Evolutionary conservation across 306 rosid genomes (phyloP).

Genomic region (Dalbergia cultrata): DNA sequence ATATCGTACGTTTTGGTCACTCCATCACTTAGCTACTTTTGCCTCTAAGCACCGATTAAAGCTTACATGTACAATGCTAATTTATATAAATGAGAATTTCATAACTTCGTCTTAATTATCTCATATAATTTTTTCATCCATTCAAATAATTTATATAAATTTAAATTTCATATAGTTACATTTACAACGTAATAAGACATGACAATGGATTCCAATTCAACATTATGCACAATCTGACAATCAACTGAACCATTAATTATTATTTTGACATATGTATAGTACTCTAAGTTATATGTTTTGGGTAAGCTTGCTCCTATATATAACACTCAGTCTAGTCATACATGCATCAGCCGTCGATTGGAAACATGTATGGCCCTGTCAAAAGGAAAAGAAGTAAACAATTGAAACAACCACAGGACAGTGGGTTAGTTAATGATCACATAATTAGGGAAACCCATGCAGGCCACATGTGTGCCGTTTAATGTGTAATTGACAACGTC

Average conservation of each 20-base stretch:
- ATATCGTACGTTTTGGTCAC: constrained; percentile 26
- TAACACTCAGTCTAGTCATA: neutral
- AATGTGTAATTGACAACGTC: constrained; percentile 25
- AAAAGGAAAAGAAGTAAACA: neutral
- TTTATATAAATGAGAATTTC: too few relatives aligned
- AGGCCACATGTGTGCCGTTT: constrained; percentile 38
- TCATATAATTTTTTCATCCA: too few relatives aligned
- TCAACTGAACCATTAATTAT: neutral
- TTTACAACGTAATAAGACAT: neutral
- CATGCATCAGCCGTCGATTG: neutral
- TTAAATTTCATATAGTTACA: neutral
- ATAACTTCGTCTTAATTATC: too few relatives aligned
- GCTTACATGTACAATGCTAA: neutral
- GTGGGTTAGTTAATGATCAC: constrained; percentile 35
- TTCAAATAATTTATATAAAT: too few relatives aligned
- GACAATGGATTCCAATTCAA: neutral
- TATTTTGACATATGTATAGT: too few relatives aligned
- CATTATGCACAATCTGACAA: neutral
- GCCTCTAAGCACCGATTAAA: neutral
- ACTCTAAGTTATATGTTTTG: neutral
- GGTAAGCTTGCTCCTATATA: neutral
- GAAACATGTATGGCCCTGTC: constrained; percentile 5
- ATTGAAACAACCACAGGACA: neutral
- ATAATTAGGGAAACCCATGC: constrained; percentile 36
- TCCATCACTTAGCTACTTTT: neutral